phyloP scores from a whole-genome alignment of 1,139 yeast genomes.

The Zygoascus sp. region DNA sequence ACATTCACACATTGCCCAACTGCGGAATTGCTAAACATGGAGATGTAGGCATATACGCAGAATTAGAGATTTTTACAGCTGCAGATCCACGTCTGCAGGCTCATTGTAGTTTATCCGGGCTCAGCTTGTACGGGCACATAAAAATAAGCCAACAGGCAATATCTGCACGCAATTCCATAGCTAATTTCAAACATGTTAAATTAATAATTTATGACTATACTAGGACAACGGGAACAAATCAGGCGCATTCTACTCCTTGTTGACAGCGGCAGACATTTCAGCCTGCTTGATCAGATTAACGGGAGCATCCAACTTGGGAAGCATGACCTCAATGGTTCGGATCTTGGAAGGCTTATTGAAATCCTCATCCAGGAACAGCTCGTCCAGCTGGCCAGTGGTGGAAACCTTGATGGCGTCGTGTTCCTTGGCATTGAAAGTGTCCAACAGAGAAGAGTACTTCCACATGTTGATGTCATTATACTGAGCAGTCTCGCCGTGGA shows the following conservation, averaged over 20 bases:
- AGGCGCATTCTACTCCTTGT: constrained; percentile 26
- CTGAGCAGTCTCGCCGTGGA: constrained; percentile 71
- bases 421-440: constrained; percentile 64
- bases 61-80: no score
- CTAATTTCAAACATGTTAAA: no score
- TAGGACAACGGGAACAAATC: neutral
- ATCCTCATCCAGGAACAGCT: constrained; percentile 47
- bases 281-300: constrained; percentile 68
- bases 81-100: no score
- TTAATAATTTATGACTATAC: no score
- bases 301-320: constrained; percentile 82
- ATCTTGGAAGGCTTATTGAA: constrained; percentile 62
- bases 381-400: constrained; percentile 64
- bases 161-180: no score
- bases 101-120: no score
- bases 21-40: no score
- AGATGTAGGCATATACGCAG: no score
- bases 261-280: constrained; percentile 65
- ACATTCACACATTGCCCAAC: no score
- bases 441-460: constrained; percentile 67
- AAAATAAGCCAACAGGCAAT: no score
- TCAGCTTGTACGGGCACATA: no score
- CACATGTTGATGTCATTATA: constrained; percentile 82
- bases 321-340: constrained; percentile 73
- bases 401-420: constrained; percentile 46